Percentiles rank a stretch among this genome's conserved stretches.
phyloP scores from a whole-genome alignment of 805 yeast species.

The Soucietia sequanensis region DNA sequence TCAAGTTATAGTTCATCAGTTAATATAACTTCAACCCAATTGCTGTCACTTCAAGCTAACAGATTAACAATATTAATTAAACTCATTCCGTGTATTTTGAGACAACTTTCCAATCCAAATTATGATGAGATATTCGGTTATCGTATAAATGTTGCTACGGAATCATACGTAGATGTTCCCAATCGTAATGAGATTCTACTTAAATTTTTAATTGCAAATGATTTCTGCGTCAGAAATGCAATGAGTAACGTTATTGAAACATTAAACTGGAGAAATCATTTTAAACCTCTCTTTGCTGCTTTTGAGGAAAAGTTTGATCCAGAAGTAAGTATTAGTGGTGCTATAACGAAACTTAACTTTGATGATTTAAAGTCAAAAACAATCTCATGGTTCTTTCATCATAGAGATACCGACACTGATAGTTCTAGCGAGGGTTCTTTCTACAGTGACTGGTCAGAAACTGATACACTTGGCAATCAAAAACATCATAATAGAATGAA shows the following conservation, averaged over 20 bases:
- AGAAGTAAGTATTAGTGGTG: not conserved
- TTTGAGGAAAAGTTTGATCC: not conserved
- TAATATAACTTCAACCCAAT: not conserved
- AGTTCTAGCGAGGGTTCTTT: too few species aligned
- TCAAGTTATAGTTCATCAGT: not conserved
- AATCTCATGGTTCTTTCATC: not conserved
- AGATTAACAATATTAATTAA: not conserved
- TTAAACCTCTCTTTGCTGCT: not conserved
- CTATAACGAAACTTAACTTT: not conserved
- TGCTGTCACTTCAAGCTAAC: not conserved
- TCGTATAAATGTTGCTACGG: not conserved
- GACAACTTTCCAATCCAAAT: not conserved
- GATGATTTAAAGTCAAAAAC: not conserved
- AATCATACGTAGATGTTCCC: not conserved
- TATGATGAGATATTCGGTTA: not conserved
- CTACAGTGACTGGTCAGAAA: too few species aligned
- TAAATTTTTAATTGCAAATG: not conserved
- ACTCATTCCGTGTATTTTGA: not conserved
- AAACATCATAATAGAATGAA: constrained; percentile 58
- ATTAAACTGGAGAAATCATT: not conserved
- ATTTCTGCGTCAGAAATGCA: not conserved
- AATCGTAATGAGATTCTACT: not conserved
- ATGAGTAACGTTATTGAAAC: not conserved
- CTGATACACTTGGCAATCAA: constrained; percentile 78
- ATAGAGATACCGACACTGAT: too few species aligned